Evolutionary conservation across 176 grass and related monocot genomes (phyloP).

Genomic region (Eragrostis curvula): DNA sequence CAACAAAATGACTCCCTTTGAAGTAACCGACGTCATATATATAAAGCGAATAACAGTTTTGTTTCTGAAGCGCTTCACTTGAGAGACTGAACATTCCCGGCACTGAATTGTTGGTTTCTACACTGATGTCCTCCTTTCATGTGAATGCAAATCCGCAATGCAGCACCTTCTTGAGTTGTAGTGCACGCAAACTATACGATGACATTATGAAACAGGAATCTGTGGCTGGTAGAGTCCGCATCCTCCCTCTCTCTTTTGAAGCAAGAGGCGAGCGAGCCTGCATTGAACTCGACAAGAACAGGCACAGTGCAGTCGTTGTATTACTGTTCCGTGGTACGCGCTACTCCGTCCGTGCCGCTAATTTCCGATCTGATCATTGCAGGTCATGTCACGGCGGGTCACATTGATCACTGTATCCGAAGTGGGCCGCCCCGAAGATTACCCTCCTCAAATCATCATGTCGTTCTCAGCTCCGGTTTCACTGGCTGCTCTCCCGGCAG

Average conservation of each 20-base stretch:
- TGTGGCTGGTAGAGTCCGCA: neutral
- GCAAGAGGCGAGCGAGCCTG: neutral
- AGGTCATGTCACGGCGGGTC: neutral
- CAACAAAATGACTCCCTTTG: too few species aligned
- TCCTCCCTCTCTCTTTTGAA: neutral
- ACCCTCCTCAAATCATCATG: neutral
- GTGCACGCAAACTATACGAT: too few species aligned
- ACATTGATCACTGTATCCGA: neutral
- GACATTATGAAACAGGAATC: neutral
- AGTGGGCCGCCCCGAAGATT: neutral
- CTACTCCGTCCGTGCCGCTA: neutral
- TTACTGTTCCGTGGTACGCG: too few species aligned
- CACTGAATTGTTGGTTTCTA: too few species aligned
- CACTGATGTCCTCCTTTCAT: too few species aligned
- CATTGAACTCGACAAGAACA: constrained; percentile 5
- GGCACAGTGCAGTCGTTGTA: neutral
- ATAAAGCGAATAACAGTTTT: too few species aligned
- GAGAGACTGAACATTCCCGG: too few species aligned
- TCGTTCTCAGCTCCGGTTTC: neutral
- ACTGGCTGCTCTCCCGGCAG: too few species aligned
- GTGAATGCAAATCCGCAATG: too few species aligned
- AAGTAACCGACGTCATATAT: too few species aligned
- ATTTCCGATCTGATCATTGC: neutral
- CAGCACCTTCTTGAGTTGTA: too few species aligned
- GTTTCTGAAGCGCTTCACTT: too few species aligned